Percentiles rank a stretch among this genome's conserved stretches.
phyloP scores from a whole-genome alignment of 2,329 filamentous ascomycete genomes.

The Diaporthe helianthi region DNA sequence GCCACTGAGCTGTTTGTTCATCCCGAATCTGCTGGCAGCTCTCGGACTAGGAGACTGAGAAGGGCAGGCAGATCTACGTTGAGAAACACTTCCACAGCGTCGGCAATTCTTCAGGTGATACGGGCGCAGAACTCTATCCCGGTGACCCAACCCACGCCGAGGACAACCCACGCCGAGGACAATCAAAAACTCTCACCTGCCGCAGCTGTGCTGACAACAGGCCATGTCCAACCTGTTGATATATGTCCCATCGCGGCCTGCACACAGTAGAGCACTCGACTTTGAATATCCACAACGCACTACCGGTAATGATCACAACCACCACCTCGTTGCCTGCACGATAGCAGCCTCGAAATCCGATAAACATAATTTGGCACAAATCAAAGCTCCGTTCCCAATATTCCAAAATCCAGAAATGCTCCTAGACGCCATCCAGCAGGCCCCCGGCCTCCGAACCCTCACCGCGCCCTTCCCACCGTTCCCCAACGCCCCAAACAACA shows the following conservation, averaged over 20 bases:
- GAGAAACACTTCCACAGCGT: conserved; percentile 3
- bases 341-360: neutral
- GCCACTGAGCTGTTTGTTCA: conserved; percentile 1
- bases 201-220: neutral
- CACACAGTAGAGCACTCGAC: neutral
- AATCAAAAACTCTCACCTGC: neutral
- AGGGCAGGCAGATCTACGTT: neutral
- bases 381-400: neutral
- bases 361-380: too few species aligned
- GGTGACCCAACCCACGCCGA: neutral
- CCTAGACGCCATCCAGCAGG: neutral
- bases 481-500: neutral
- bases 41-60: neutral
- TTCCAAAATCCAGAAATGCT: neutral
- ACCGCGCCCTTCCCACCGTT: neutral
- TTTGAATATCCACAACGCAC: neutral
- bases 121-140: neutral
- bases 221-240: neutral
- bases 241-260: neutral
- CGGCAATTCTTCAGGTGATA: conserved; percentile 16
- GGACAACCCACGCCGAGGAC: neutral
- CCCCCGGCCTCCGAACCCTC: neutral
- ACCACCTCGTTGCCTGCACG: neutral
- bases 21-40: conserved; percentile 14
- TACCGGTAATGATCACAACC: conserved; percentile 4